phyloP scores from a whole-genome alignment of 306 rosid species.

The Sphenostylis stenocarpa region DNA sequence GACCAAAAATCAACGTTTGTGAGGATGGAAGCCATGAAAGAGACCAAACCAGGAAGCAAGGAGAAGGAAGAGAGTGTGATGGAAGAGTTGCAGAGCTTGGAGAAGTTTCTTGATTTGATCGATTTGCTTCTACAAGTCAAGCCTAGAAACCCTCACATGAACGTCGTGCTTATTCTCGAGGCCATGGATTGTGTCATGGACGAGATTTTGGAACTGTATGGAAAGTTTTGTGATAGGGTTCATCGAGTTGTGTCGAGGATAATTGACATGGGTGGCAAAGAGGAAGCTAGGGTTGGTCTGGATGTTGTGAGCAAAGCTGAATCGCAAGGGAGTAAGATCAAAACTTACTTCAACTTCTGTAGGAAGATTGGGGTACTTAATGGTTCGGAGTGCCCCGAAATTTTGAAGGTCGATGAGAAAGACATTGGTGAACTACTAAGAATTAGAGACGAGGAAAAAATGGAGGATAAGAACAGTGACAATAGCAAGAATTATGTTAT shows the following conservation, averaged over 20 bases:
- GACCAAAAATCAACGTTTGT: slow-evolving; percentile 43
- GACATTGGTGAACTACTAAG: slow-evolving; percentile 42
- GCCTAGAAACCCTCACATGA: slow-evolving; percentile 39
- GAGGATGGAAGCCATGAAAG: slow-evolving; percentile 3
- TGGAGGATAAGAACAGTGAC: not conserved
- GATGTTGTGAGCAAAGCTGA: slow-evolving; percentile 40
- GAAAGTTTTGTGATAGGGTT: slow-evolving; percentile 40
- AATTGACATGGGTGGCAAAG: slow-evolving; percentile 39
- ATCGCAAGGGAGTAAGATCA: slow-evolving; percentile 54
- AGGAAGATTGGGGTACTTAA: slow-evolving; percentile 52
- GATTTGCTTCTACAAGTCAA: slow-evolving; percentile 57
- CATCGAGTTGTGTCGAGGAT: slow-evolving; percentile 41
- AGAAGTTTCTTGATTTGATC: slow-evolving; percentile 43
- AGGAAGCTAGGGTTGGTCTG: slow-evolving; percentile 52
- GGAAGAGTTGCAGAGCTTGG: slow-evolving; percentile 51
- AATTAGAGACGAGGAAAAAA: slow-evolving; percentile 34
- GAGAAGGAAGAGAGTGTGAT: slow-evolving; percentile 38
- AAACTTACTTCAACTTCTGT: slow-evolving; percentile 46
- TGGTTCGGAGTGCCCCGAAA: slow-evolving; percentile 42
- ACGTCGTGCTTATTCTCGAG: slow-evolving; percentile 50
- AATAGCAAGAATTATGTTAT: not conserved
- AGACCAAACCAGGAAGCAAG: not conserved
- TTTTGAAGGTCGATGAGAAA: slow-evolving; percentile 48
- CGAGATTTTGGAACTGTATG: slow-evolving; percentile 58
- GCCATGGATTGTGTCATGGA: slow-evolving; percentile 74